phyloP scores from a whole-genome alignment of 306 rosid genomes.

The Pyrus communis region DNA sequence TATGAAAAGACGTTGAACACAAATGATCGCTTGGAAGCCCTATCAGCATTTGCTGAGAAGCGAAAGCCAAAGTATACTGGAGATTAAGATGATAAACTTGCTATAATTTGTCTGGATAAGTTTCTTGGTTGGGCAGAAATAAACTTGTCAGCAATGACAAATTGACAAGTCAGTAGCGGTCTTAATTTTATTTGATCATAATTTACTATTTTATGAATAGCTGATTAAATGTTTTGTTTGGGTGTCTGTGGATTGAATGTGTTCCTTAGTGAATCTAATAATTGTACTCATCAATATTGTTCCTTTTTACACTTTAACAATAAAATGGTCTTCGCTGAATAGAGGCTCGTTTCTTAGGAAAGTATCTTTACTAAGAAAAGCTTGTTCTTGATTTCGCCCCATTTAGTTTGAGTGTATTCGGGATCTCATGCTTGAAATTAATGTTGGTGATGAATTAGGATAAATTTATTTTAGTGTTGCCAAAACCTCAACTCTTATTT shows the following conservation, averaged over 20 bases:
- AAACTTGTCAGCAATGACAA: background rate
- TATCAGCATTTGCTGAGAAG: slow-evolving; percentile 87
- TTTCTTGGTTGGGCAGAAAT: background rate
- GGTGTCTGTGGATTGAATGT: background rate
- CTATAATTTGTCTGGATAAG: background rate
- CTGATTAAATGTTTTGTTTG: background rate
- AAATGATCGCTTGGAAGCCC: slow-evolving; percentile 77
- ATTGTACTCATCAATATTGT: background rate
- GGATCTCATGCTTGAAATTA: background rate
- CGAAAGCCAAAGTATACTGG: slow-evolving; percentile 72
- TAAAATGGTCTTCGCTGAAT: background rate
- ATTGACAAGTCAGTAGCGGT: background rate
- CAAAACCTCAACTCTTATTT: no score
- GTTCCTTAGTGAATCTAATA: background rate
- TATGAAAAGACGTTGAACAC: slow-evolving; percentile 61
- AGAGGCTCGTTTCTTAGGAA: background rate
- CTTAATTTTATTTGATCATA: background rate
- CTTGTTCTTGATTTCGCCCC: background rate
- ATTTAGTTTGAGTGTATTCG: background rate
- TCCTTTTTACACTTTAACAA: background rate
- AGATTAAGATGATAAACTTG: slow-evolving; percentile 27
- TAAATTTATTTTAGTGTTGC: no score
- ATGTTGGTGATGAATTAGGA: background rate
- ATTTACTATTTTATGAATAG: background rate
- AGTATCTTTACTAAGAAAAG: background rate